Evolutionary conservation across 1,139 yeast species (phyloP), one percentile per base, ranked within the genome.

Genomic region (Kodamaea anthophila): DNA sequence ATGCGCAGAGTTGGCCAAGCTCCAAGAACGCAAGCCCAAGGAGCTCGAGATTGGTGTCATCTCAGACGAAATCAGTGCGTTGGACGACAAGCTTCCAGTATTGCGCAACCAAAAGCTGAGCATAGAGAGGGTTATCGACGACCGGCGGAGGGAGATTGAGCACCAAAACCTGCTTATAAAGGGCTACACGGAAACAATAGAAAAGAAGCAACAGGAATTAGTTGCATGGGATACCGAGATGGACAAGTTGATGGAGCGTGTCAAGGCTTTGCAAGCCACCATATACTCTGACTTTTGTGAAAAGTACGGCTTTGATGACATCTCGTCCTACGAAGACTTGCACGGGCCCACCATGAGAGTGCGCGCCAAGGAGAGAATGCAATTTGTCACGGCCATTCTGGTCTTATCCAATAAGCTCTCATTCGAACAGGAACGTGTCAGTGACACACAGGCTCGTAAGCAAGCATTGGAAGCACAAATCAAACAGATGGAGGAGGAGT

Each of bases 261-360:
- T 71, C 12, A 53, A 51, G n/a, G 19, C 37, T 0, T 43, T 71
- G 11, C 79, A 77, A 40, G 38, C 53, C 3, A 48, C 47, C 2
- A 55, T 78, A 4, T 85, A 77, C 48, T 41, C 55, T 2, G 65
- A 52, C 0, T 81, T 86, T 44, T 79, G 87, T 36, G 36, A 49
- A 2, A 62, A 57, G 32, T 58, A 77, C 35, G 74, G 74, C 0
- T 74, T 83, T 43, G 58, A 65, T 39, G 66, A 65, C 24, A 74
- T 84, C 26, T 64, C 66, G 31, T 86, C 78, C 26, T 85, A 80
- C 47, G 94, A 85, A 49, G 61, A 59, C 26, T 60, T 72, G 15
- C 85, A 81, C 36, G 88, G 91, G 8, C 61, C 75, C 3, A 58
- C 74, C 9, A 48, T 74, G 35, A 70, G 86, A 46, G 65, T 68